Conservation (phyloP, 2,329 filamentous ascomycete species). For the Penicillium sp. region DNA sequence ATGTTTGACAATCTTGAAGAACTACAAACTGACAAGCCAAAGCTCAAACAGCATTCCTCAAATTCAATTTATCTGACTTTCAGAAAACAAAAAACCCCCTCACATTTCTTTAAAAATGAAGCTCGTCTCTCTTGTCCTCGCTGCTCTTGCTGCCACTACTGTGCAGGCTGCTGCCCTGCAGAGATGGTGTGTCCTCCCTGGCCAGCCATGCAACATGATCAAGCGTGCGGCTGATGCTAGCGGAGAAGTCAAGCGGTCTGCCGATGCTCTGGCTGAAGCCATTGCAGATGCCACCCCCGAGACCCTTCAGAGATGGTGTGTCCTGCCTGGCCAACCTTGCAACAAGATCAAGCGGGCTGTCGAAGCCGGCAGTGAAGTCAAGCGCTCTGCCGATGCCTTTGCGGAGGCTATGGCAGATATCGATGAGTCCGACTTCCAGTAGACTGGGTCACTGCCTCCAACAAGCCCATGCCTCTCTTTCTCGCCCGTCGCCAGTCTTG, state of each 20-base stretch:
- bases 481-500: too few species aligned
- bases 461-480: too few species aligned
- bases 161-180: slow-evolving; percentile 24
- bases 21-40: too few species aligned
- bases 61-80: too few species aligned
- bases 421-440: too few species aligned
- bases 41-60: slow-evolving; percentile 14
- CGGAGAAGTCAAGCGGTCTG: slow-evolving; percentile 22
- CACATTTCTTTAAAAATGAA: too few species aligned
- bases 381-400: slow-evolving; percentile 28
- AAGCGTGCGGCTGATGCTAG: slow-evolving; percentile 24
- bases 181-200: slow-evolving; percentile 25
- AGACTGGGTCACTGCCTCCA: too few species aligned
- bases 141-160: slow-evolving; percentile 35
- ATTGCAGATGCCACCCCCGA: background rate
- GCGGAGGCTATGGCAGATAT: slow-evolving; percentile 26
- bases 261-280: too few species aligned
- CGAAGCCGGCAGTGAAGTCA: slow-evolving; percentile 22
- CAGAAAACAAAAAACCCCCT: too few species aligned
- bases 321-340: slow-evolving; percentile 25
- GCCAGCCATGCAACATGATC: slow-evolving; percentile 26
- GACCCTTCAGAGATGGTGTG: slow-evolving; percentile 25
- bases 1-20: too few species aligned
- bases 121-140: slow-evolving; percentile 37
- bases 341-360: slow-evolving; percentile 26